These are phyloP conservation scores for Sclerotiophoma versabilis DNA, from an alignment of 2,329 filamentous ascomycete species.

Conservation along the genomic window DNA sequence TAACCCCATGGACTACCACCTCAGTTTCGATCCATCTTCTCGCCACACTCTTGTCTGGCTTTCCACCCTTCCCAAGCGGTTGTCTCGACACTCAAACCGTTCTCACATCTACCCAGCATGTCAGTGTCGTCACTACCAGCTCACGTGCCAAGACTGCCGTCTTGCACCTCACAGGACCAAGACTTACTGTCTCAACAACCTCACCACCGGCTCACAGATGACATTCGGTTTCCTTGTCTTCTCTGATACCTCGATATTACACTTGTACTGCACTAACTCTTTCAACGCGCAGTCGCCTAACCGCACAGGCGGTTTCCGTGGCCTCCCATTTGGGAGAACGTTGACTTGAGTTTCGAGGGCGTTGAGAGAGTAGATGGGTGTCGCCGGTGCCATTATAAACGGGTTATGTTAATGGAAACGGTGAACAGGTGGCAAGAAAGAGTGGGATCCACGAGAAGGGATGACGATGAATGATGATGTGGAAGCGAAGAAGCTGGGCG, in stretches of 20 bases:
- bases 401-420: not conserved
- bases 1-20: not conserved
- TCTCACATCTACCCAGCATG: constrained; percentile 53
- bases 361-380: constrained; percentile 61
- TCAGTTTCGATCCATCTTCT: not conserved
- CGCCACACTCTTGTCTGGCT: constrained; percentile 36
- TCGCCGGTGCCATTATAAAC: constrained; percentile 62
- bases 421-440: constrained; percentile 4
- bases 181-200: constrained; percentile 65
- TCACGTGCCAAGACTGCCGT: constrained; percentile 26
- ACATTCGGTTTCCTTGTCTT: constrained; percentile 52
- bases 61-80: constrained; percentile 64
- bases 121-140: not conserved
- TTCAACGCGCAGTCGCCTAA: constrained; percentile 63
- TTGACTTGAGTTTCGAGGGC: constrained; percentile 61
- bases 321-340: constrained; percentile 58
- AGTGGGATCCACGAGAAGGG: constrained; percentile 7
- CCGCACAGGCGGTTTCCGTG: constrained; percentile 61
- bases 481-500: constrained; percentile 58
- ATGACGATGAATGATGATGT: constrained; percentile 28
- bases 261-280: constrained; percentile 69
- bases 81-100: constrained; percentile 67
- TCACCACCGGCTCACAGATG: constrained; percentile 64
- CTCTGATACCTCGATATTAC: constrained; percentile 57
- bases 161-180: constrained; percentile 6